phyloP scores from a whole-genome alignment of 164 flowering plant genomes.

The Vitis vinifera region DNA sequence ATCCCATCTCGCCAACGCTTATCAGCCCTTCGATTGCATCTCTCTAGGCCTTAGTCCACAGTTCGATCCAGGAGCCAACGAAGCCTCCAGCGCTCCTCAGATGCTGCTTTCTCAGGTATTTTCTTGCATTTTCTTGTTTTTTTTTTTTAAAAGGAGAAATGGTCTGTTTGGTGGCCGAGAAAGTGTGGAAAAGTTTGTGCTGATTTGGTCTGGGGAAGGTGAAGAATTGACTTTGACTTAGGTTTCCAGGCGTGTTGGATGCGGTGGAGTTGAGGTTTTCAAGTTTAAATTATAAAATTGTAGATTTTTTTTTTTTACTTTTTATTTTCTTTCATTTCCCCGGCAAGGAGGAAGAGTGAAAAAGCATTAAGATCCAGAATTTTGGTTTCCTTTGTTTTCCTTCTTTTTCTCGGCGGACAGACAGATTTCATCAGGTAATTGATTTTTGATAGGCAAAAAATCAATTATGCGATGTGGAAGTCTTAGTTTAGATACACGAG shows the following conservation, averaged over 20 bases:
- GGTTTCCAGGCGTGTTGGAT: too few relatives aligned
- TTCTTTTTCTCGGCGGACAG: neutral
- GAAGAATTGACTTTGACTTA: neutral
- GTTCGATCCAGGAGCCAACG: neutral
- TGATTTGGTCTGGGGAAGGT: neutral
- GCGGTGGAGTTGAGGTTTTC: too few relatives aligned
- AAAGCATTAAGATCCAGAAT: too few relatives aligned
- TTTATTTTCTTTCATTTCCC: too few relatives aligned
- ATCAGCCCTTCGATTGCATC: conserved; percentile 8
- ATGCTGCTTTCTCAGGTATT: conserved; percentile 16
- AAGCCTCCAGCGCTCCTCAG: neutral
- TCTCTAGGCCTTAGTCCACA: neutral
- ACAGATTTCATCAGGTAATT: neutral
- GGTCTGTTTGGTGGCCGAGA: neutral
- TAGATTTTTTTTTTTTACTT: too few relatives aligned
- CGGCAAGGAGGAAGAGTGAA: too few relatives aligned
- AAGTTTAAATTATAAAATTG: too few relatives aligned
- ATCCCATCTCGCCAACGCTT: conserved; percentile 9
- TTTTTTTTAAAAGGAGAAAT: neutral
- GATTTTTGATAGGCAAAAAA: neutral
- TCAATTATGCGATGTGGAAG: neutral
- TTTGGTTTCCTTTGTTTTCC: too few relatives aligned
- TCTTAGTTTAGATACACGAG: neutral
- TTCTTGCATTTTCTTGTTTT: conserved; percentile 1
- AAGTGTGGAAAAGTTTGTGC: neutral